Evolutionary conservation across 805 yeast species (phyloP).

Genomic region (Metschnikowia anglica): DNA sequence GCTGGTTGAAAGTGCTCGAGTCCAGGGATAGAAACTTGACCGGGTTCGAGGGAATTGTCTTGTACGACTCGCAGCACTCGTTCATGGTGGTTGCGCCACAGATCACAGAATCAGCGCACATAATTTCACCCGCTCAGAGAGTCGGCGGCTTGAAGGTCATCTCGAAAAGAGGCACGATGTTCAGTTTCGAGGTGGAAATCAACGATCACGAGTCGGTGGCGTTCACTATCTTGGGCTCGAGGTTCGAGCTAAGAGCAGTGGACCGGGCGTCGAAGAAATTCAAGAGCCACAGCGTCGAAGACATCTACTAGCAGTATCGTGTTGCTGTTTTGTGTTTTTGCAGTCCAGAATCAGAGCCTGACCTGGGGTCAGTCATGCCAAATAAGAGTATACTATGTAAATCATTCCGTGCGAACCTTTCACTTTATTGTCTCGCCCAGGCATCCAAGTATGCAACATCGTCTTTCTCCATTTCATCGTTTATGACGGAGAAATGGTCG

Average conservation of each 20-base stretch:
- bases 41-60: conserved; percentile 70
- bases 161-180: conserved; percentile 66
- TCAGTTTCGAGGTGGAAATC: conserved; percentile 47
- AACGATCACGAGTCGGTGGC: conserved; percentile 42
- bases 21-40: conserved; percentile 56
- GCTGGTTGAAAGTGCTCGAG: conserved; percentile 56
- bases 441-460: conserved; percentile 50
- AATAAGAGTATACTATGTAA: too few relatives aligned
- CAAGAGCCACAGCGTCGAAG: conserved; percentile 74
- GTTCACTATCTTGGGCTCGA: conserved; percentile 73
- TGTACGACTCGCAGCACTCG: conserved; percentile 79
- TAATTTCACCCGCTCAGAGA: conserved; percentile 27
- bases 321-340: not conserved
- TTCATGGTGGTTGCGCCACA: conserved; percentile 59
- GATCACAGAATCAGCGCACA: conserved; percentile 32
- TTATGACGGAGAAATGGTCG: conserved; percentile 41
- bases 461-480: conserved; percentile 35
- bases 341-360: too few relatives aligned
- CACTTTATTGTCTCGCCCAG: conserved; percentile 30
- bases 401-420: too few relatives aligned
- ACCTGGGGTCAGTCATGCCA: too few relatives aligned
- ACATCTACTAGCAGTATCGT: conserved; percentile 31
- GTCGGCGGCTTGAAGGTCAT: conserved; percentile 67
- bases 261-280: conserved; percentile 85
- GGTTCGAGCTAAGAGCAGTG: conserved; percentile 70